Conservation (phyloP, 805 yeast species). For the Candida taoyuanica region DNA sequence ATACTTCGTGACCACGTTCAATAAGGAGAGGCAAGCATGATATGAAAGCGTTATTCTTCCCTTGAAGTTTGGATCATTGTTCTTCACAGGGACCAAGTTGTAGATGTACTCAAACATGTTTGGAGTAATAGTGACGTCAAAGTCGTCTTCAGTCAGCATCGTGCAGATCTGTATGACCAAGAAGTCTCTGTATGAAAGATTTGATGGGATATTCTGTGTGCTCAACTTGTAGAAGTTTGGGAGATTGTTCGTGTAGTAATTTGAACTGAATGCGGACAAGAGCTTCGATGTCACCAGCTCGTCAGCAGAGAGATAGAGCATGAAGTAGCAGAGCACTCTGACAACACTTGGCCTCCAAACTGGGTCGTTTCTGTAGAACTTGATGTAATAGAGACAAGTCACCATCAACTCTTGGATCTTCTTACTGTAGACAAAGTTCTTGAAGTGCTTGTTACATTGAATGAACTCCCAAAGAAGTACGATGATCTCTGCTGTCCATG, state of each 20-base stretch:
- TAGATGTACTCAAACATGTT: constrained; percentile 56
- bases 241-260: constrained; percentile 41
- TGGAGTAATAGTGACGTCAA: constrained; percentile 35
- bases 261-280: constrained; percentile 40
- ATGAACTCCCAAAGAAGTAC: constrained; percentile 71
- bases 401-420: constrained; percentile 52
- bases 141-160: constrained; percentile 34
- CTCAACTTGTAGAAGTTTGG: constrained; percentile 48
- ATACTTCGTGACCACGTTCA: constrained; percentile 35
- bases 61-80: constrained; percentile 31
- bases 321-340: constrained; percentile 46
- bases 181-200: constrained; percentile 59
- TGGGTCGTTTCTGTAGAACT: constrained; percentile 39
- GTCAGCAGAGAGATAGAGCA: constrained; percentile 45
- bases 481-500: constrained; percentile 55
- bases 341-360: constrained; percentile 37
- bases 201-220: constrained; percentile 31
- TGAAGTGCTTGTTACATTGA: constrained; percentile 64
- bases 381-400: constrained; percentile 52
- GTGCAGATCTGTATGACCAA: constrained; percentile 48
- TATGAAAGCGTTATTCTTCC: constrained; percentile 38
- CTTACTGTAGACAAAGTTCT: constrained; percentile 38
- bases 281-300: constrained; percentile 35
- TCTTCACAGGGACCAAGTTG: constrained; percentile 48
- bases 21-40: constrained; percentile 41